Base-by-base conservation (phyloP, 345 rosid genomes). In the Populus davidiana region DNA sequence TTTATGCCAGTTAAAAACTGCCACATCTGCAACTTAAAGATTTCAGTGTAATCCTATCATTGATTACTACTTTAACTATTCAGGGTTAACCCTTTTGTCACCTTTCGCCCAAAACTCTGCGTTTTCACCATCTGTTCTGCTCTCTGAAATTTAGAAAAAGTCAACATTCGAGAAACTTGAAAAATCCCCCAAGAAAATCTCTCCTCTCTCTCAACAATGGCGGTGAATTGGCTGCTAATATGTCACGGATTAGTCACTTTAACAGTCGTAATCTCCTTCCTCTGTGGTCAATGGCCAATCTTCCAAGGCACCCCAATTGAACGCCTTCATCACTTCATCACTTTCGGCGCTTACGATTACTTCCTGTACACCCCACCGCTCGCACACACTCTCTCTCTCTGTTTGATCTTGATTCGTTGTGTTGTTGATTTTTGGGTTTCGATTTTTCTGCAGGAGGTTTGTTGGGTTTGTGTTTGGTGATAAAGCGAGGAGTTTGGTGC, bases 281-380 rank as follows among this genome's bases (percentile, higher is more conserved):
- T 96, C 61, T 96, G 98, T 69, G 98, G 99, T n/a, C 97, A 92
- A 75, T 93, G 97, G 99, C 98, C 98, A 16, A 90, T 93, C 88
- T 93, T 93, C 81, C 86, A 85, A 36, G 88, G 89, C 84, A 95
- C 99, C 43, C 94, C 94, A 43, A 87, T 95, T 79, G 86, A 89
- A 70, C 80, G 86, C 82, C 82, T 91, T 88, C 91, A 92, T 77
- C 67, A 77, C 87, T 93, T 92, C 83, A 71, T 96, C 96, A 92
- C 99, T 73, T 90, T 81, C 74, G 97, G 97, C 66, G 94, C 96
- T 75, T 93, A 91, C 83, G 91, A 90, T 78, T 90, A 87, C 90
- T 86, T 93, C 79, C 86, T 89, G 97, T 93, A 86, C 69, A 61
- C 27, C 33, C 72, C 29, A 38, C 27, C 75, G 21, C 33, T 9